Evolutionary conservation across 1,284 basidiomycete species (phyloP).

Genomic region (Crucibulum parvulum): DNA sequence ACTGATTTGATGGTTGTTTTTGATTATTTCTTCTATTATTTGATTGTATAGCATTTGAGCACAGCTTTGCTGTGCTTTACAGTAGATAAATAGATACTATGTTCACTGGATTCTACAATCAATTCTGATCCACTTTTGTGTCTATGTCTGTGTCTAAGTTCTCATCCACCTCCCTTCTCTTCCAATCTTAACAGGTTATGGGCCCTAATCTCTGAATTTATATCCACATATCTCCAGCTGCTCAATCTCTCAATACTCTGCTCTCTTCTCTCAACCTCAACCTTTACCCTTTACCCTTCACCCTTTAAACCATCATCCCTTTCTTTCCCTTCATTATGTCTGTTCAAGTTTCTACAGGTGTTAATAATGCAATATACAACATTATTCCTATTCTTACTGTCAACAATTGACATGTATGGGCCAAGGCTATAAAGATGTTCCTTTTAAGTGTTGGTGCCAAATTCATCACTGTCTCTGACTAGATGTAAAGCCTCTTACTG

Average conservation of each 20-base stretch:
- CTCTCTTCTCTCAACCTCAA: background rate
- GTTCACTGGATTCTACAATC: background rate
- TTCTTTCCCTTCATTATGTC: slow-evolving; percentile 1
- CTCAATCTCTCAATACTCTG: background rate
- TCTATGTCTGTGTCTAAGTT: background rate
- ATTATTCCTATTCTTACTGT: background rate
- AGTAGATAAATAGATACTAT: background rate
- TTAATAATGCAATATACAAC: slow-evolving; percentile 4
- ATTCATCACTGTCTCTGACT: slow-evolving; percentile 5
- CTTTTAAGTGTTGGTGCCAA: slow-evolving; percentile 11
- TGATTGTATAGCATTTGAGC: background rate
- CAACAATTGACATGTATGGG: slow-evolving; percentile 16
- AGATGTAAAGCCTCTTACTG: background rate
- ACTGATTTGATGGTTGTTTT: too few relatives aligned
- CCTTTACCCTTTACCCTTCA: background rate
- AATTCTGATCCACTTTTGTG: background rate
- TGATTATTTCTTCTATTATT: background rate
- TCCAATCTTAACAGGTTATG: slow-evolving; percentile 15
- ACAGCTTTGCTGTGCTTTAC: background rate
- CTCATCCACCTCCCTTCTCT: background rate
- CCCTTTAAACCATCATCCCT: too few relatives aligned
- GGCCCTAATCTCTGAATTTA: slow-evolving; percentile 7
- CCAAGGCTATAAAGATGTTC: slow-evolving; percentile 13
- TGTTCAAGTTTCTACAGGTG: background rate
- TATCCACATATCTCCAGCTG: background rate